Percentiles rank a stretch among this genome's conserved stretches.
phyloP scores from a whole-genome alignment of 2,329 filamentous ascomycete species.

The Colletotrichum sp. region DNA sequence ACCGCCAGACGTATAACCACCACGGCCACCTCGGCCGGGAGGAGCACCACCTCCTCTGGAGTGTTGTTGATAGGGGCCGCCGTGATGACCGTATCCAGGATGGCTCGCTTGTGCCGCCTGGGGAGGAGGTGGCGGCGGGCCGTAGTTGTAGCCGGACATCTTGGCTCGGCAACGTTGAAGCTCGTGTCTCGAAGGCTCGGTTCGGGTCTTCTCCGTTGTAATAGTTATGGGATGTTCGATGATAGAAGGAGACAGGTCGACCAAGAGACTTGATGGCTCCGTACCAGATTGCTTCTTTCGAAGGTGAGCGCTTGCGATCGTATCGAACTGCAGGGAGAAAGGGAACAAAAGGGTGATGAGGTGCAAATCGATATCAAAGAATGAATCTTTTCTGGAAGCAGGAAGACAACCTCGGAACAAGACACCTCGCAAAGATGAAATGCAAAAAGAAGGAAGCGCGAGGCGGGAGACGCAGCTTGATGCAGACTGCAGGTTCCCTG shows the following conservation, averaged over 20 bases:
- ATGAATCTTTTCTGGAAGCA: not conserved
- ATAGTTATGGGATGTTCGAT: not conserved
- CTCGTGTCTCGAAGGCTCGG: not conserved
- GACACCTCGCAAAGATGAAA: not conserved
- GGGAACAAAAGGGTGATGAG: not conserved
- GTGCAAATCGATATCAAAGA: not conserved
- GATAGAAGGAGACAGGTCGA: not conserved
- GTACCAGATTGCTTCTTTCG: not conserved
- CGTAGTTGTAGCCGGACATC: conserved; percentile 60
- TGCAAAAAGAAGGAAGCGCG: not conserved
- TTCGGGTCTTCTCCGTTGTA: not conserved
- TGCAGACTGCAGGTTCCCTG: conserved; percentile 1
- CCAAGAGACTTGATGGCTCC: not conserved
- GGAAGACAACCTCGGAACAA: not conserved
- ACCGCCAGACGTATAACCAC: conserved; percentile 40
- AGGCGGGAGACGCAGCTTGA: not conserved
- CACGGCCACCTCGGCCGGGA: conserved; percentile 41
- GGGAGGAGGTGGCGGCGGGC: conserved; percentile 56
- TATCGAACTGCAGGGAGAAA: not conserved
- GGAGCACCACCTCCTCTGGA: conserved; percentile 37
- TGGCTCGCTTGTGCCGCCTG: conserved; percentile 34
- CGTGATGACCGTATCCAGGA: conserved; percentile 44
- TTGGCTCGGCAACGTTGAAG: not conserved
- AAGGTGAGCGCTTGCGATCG: not conserved
- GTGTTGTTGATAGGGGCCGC: conserved; percentile 41